Evolutionary conservation across 352 stramenopile genomes (phyloP).

Genomic region (Ochromonadaceae sp.): DNA sequence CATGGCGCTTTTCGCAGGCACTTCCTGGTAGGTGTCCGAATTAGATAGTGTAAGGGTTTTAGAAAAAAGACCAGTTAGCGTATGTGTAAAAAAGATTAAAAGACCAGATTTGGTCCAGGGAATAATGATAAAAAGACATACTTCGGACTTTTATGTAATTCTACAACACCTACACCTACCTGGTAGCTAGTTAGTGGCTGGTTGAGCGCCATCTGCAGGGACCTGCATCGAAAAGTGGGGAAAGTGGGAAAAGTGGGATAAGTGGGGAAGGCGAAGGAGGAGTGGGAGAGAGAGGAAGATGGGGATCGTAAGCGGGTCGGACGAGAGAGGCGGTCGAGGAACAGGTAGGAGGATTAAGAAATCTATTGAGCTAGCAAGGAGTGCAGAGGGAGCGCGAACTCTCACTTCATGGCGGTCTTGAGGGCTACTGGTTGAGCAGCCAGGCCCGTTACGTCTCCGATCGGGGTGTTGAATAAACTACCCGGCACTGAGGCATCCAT

Average conservation of each 20-base stretch:
- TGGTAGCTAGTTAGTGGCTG: conserved; percentile 10
- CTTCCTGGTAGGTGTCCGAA: no score
- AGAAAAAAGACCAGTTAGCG: background rate
- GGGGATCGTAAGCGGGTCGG: no score
- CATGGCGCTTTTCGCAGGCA: background rate
- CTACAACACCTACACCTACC: no score
- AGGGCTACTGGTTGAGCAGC: background rate
- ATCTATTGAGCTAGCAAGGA: no score
- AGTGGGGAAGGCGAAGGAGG: no score
- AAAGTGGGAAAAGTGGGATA: background rate
- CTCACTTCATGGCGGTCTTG: conserved; percentile 14
- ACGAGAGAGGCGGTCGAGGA: no score
- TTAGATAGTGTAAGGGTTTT: no score
- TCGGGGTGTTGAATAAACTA: background rate
- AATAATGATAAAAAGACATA: background rate
- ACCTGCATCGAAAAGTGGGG: background rate
- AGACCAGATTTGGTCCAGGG: no score
- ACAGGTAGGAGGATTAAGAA: no score
- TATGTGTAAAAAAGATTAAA: background rate
- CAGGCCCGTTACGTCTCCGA: background rate
- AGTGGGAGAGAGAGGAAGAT: no score
- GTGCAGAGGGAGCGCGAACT: no score
- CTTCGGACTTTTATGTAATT: background rate
- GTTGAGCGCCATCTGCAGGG: background rate
- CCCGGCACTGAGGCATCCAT: background rate